These are phyloP conservation scores for Triticum urartu DNA, from an alignment of 176 grass and related monocot genomes.

Conservation along the genomic window DNA sequence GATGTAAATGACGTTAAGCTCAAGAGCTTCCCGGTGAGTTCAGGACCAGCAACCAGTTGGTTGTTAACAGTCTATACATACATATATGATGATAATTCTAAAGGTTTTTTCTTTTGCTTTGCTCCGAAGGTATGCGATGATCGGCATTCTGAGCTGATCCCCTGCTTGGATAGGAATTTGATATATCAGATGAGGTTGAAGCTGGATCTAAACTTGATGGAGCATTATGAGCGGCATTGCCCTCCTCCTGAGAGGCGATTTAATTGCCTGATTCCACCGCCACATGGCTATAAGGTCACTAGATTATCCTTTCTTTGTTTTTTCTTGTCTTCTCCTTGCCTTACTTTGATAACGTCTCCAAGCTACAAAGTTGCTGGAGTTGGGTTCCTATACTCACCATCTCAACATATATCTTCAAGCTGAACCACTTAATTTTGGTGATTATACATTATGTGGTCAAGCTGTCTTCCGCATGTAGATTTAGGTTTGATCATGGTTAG, in stretches of 20 bases:
- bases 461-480: conserved; percentile 6
- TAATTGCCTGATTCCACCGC: conserved; percentile 91
- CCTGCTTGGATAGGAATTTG: conserved; percentile 98
- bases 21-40: conserved; percentile 91
- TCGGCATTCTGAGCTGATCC: conserved; percentile 91
- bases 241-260: conserved; percentile 86
- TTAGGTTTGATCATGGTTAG: conserved; percentile 4
- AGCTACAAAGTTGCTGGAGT: not conserved
- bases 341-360: not conserved
- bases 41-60: not conserved
- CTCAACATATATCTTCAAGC: conserved; percentile 20
- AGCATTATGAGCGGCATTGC: conserved; percentile 98
- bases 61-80: not conserved
- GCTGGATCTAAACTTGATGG: conserved; percentile 95
- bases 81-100: conserved; percentile 15
- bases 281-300: conserved; percentile 87
- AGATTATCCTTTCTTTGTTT: conserved; percentile 6
- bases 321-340: not conserved
- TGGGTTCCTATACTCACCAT: not conserved
- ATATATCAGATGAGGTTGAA: conserved; percentile 98
- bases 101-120: conserved; percentile 11
- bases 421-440: not conserved
- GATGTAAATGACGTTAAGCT: conserved; percentile 51
- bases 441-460: conserved; percentile 15
- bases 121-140: conserved; percentile 80